Evolutionary conservation across 768 basidiomycete genomes (phyloP), one percentile per base, ranked within the genome.

Genomic region (Pulveroboletus ravenelii): DNA sequence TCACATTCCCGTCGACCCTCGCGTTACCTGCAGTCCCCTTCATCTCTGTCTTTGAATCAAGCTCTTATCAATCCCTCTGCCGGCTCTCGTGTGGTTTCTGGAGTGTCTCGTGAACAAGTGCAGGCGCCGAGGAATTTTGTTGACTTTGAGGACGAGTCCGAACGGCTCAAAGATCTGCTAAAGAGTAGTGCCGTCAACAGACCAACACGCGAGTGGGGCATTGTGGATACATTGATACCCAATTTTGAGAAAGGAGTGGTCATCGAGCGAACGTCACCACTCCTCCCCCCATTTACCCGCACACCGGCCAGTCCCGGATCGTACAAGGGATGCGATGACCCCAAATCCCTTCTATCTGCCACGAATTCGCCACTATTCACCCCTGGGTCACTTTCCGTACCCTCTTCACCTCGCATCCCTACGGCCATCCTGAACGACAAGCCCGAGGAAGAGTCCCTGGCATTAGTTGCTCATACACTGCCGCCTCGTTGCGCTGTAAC

Each of bases 61-160:
- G 54, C 75, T 9, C 78, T 80, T 5, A 83, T 85, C 62, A 72
- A 72, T 34, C 66, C 83, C 10, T 68, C 77, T n/a, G 68, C 76
- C 25, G 78, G 81, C 45, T 77, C 85, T 15, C 75, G 79, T 6
- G 77, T 85, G 6, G 85, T 88, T 1, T 85, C 88, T n/a, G 84
- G 81, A 10, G 69, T 92, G 5, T 87, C 81, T 8, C 72, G 72
- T 9, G 85, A 88, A 52, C 78, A 78, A 52, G 87, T 79, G 0
- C 85, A 90, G 63, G 89, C 89, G 0, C 81, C 87, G 0, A 88
- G 79, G 68, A 88, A 82, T 56, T 84, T 79, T 59, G 84, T 90
- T 2, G 90, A 92, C 61, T 89, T 82, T 50, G 89, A 91, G 3
- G 86, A 89, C 39, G 89, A 92, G 61, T 75, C 84, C 2, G 84